Conservation (phyloP, 2,329 filamentous ascomycete genomes). For the Colletotrichum aenigma region DNA sequence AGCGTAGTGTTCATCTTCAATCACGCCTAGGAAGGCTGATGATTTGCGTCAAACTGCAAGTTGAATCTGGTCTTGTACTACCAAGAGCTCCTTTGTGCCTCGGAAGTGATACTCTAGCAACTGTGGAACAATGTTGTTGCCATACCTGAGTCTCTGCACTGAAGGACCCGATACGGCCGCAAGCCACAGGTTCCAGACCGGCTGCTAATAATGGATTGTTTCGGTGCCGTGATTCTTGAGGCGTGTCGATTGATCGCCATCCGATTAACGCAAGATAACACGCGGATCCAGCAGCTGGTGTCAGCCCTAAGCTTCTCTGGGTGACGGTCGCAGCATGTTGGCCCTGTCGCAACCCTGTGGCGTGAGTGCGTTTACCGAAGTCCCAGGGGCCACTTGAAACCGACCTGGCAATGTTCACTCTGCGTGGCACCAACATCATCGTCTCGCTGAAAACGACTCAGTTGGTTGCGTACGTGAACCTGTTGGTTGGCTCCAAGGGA, state of each 20-base stretch:
- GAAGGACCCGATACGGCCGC: background rate
- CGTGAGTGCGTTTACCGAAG: background rate
- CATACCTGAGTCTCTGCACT: background rate
- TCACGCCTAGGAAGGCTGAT: background rate
- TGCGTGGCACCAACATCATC: background rate
- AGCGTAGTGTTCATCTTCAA: background rate
- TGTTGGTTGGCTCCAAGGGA: background rate
- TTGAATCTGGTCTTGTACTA: background rate
- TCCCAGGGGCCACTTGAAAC: background rate
- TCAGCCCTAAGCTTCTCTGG: conserved; percentile 14
- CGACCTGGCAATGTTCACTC: background rate
- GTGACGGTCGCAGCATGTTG: background rate
- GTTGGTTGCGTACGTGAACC: background rate
- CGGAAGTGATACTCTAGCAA: background rate
- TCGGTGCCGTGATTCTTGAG: background rate
- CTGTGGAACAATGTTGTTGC: background rate
- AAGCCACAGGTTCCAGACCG: background rate
- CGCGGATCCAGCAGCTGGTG: background rate
- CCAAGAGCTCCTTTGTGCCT: background rate
- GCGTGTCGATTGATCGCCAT: conserved; percentile 8
- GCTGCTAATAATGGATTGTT: background rate
- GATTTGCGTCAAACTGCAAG: background rate
- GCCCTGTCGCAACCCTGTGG: background rate
- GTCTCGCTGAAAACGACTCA: background rate
- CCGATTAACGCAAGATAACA: conserved; percentile 2